Conservation (phyloP, 2,329 filamentous ascomycete species). For the Paecilomyces formosus region DNA sequence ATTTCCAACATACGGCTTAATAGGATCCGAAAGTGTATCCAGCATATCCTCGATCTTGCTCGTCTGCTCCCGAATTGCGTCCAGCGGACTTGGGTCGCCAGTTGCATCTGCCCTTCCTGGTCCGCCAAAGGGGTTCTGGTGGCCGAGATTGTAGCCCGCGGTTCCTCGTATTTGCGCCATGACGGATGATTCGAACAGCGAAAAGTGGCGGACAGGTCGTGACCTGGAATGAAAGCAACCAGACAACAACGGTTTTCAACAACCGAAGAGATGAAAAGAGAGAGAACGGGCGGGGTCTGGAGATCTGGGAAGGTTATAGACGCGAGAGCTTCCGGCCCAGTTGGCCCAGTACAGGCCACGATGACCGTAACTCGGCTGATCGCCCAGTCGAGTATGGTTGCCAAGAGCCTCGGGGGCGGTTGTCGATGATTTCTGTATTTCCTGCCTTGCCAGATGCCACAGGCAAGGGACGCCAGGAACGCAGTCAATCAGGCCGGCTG, state of each 20-base stretch:
- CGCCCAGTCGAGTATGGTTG: conserved; percentile 20
- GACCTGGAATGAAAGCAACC: conserved; percentile 7
- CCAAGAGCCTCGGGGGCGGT: conserved; percentile 11
- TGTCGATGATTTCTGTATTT: neutral
- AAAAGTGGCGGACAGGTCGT: conserved; percentile 1
- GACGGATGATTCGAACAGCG: conserved; percentile 9
- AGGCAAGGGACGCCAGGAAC: neutral
- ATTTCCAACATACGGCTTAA: conserved; percentile 75
- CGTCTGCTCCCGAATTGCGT: conserved; percentile 86
- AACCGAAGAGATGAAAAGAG: conserved; percentile 6
- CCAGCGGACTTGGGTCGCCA: conserved; percentile 68
- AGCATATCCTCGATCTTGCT: conserved; percentile 96
- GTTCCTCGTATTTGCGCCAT: conserved; percentile 56
- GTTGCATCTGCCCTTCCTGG: conserved; percentile 52
- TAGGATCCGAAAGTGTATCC: conserved; percentile 77
- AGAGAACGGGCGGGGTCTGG: conserved; percentile 1
- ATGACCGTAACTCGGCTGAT: conserved; percentile 29
- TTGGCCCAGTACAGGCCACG: conserved; percentile 31
- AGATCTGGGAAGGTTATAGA: neutral
- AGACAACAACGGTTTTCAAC: conserved; percentile 2
- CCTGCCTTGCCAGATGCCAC: no score
- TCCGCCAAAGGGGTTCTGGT: conserved; percentile 63
- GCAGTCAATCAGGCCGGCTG: neutral
- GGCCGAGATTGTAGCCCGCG: conserved; percentile 76
- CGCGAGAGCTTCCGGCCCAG: conserved; percentile 14